Percentiles rank a stretch among this genome's conserved stretches.
Evolutionary conservation across 73 alveolate species (phyloP).

Genomic region (Tetrahymena malaccensis): DNA sequence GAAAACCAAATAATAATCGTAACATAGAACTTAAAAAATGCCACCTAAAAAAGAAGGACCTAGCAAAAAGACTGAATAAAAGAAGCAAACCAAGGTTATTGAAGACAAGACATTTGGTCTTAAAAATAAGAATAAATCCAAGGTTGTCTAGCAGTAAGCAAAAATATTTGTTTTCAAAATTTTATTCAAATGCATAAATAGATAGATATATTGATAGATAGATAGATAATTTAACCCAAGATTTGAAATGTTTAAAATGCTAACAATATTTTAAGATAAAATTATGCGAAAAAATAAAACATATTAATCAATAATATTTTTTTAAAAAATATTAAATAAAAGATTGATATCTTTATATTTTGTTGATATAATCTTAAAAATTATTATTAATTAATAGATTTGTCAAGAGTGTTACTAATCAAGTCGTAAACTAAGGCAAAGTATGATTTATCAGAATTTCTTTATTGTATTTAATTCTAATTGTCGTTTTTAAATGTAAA

Average conservation of each 20-base stretch:
- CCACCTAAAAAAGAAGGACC: neutral
- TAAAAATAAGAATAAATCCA: conserved; percentile 93
- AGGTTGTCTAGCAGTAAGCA: conserved; percentile 78
- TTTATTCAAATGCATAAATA: neutral
- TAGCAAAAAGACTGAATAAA: conserved; percentile 78
- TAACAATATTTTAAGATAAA: no score
- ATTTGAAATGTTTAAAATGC: neutral
- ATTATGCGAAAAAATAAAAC: neutral
- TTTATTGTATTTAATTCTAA: neutral
- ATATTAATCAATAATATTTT: no score
- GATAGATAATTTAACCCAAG: neutral
- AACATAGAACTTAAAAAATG: neutral
- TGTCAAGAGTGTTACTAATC: conserved; percentile 39
- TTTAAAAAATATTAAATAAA: no score
- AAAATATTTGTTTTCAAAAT: neutral
- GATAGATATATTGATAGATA: no score
- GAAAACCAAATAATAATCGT: neutral
- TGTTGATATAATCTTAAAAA: neutral
- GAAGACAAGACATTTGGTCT: conserved; percentile 98
- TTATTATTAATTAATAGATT: neutral
- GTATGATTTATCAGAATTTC: neutral
- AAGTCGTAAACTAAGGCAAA: conserved; percentile 21
- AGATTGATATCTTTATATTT: neutral
- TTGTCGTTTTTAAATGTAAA: neutral
- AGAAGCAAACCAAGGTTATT: conserved; percentile 87